Evolutionary conservation across 164 flowering plant species (phyloP).

Genomic region (Vitis cinerea): DNA sequence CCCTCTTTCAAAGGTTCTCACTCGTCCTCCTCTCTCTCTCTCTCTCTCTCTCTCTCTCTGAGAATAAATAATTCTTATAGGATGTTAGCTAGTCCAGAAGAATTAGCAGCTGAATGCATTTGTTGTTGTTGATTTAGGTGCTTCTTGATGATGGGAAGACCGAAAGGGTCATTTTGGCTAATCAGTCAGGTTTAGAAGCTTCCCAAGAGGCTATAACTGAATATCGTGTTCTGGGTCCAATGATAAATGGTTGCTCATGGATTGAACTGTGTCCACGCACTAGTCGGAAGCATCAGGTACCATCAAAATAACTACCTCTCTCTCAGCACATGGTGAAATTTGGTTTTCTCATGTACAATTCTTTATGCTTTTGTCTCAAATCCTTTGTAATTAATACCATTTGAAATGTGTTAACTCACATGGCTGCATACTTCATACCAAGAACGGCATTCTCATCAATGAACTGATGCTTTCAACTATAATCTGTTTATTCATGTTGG

Average conservation of each 20-base stretch:
- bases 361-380: too few relatives aligned
- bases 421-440: too few relatives aligned
- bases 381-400: too few relatives aligned
- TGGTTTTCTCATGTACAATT: too few relatives aligned
- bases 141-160: slow-evolving; percentile 84
- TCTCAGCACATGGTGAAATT: too few relatives aligned
- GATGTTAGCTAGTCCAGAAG: not conserved
- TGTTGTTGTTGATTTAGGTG: slow-evolving; percentile 43
- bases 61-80: not conserved
- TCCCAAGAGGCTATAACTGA: slow-evolving; percentile 83
- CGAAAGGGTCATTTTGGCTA: slow-evolving; percentile 76
- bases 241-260: slow-evolving; percentile 94
- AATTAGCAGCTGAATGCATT: not conserved
- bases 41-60: slow-evolving; percentile 1
- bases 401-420: too few relatives aligned
- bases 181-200: slow-evolving; percentile 61
- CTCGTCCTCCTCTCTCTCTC: slow-evolving; percentile 4
- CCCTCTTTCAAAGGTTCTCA: slow-evolving; percentile 79
- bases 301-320: not conserved
- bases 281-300: slow-evolving; percentile 87
- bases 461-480: too few relatives aligned
- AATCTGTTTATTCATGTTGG: too few relatives aligned
- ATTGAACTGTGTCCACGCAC: slow-evolving; percentile 79
- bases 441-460: too few relatives aligned
- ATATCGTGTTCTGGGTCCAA: slow-evolving; percentile 88